A percentile compares a stretch with the other conserved stretches of the same genome.
Evolutionary conservation across 78 protist genomes (phyloP).

Genomic region (Polysphondylium violaceum): DNA sequence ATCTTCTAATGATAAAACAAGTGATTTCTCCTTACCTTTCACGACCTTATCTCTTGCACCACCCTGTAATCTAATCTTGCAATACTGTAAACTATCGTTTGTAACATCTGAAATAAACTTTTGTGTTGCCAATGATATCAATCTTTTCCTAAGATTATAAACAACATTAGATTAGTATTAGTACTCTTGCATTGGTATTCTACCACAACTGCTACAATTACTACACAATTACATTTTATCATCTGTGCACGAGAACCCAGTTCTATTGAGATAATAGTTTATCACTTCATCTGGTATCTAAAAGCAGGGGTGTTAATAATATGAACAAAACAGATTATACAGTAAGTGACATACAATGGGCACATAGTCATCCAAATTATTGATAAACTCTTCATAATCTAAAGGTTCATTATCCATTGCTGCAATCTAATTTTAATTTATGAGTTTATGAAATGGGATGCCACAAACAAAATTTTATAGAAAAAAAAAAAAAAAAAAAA

Average conservation of each 20-base stretch:
- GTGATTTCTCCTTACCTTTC: slow-evolving; percentile 69
- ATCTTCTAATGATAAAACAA: slow-evolving; percentile 80
- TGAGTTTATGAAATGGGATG: too few species aligned
- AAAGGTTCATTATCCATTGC: slow-evolving; percentile 60
- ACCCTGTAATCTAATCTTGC: slow-evolving; percentile 79
- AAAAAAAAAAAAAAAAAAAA: background rate
- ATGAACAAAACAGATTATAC: background rate
- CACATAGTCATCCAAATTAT: slow-evolving; percentile 61
- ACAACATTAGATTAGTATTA: too few species aligned
- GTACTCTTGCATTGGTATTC: background rate
- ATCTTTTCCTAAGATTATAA: slow-evolving; percentile 75
- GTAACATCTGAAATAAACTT: slow-evolving; percentile 82
- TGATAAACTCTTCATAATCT: slow-evolving; percentile 75
- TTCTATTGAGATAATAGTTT: slow-evolving; percentile 69
- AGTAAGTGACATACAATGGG: slow-evolving; percentile 48
- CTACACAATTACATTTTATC: slow-evolving; percentile 29
- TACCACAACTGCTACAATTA: background rate
- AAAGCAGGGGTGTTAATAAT: background rate
- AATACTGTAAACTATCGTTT: slow-evolving; percentile 61
- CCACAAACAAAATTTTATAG: too few species aligned
- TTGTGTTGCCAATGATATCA: slow-evolving; percentile 84
- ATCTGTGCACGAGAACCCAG: slow-evolving; percentile 81
- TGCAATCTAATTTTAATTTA: too few species aligned
- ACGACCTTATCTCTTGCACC: slow-evolving; percentile 73
- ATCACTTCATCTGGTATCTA: slow-evolving; percentile 85